Base-by-base conservation (phyloP, 148 eudicot genomes). In the Arctostaphylos glauca region DNA sequence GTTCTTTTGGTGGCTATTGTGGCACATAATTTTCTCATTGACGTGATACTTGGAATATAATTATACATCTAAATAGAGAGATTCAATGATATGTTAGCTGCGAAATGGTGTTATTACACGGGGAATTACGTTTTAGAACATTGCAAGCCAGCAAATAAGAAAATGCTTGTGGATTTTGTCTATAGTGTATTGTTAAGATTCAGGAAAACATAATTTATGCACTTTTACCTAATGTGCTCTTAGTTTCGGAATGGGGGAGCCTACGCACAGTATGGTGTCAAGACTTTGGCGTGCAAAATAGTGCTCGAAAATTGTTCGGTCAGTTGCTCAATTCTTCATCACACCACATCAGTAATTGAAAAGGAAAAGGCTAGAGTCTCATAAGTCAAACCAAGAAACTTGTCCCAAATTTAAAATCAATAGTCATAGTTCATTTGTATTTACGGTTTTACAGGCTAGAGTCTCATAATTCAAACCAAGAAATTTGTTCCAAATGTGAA, bases 1-100 rank as follows among this genome's bases (percentile, higher is more conserved):
- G 14, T 62, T 62, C 68, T 23, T 59, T 62, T 62, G 68, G 71
- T 66, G 43, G 71, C 71, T 25, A 25, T 62, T 66, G 71, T 66
- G 71, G 41, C 9, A 62, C 14, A 23, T 14, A 9, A 62, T 8
- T 9, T 21, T 62, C 23, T 62, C 38, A 21, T 62, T 62, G 31
- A 62, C 5, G 70, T 9, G 70, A 66, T 16, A 25, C 10, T 66
- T 66, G 71, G 41, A 66, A 25, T 66, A 10, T 66, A 25, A 62
- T 25, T 10, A 10, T 25, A 23, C 16, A 25, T 3, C 12, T 23
- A 25, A 64, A 15, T 25, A 66, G 43, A 66, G 71, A 23, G 4
- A 66, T 66, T 9, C 41, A 64, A 23, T 31, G 44, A 25, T 25
- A 12, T 25, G 44, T 66, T 16, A 31, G 5, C 44, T 1, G 71